A percentile compares a stretch with the other conserved stretches of the same genome.
Conservation (phyloP, 495 filamentous ascomycete genomes). For the Penicillium fimorum region DNA sequence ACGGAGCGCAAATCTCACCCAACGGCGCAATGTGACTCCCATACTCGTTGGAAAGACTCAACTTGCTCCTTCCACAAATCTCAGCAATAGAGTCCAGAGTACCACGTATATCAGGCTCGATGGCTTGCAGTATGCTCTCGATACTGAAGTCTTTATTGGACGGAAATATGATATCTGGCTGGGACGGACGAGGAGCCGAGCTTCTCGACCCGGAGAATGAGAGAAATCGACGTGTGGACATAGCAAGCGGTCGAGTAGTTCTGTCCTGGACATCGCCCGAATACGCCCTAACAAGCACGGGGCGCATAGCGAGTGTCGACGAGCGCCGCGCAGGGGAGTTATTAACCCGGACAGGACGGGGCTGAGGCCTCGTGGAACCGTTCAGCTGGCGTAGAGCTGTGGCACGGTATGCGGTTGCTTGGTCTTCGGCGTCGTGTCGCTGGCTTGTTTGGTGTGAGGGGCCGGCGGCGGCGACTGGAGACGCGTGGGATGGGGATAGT, state of each 20-base stretch:
- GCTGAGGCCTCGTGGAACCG: slow-evolving; percentile 23
- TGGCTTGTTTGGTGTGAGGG: slow-evolving; percentile 23
- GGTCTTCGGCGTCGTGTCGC: slow-evolving; percentile 27
- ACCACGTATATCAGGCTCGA: slow-evolving; percentile 55
- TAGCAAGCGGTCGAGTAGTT: slow-evolving; percentile 22
- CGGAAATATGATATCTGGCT: slow-evolving; percentile 35
- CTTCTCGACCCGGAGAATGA: slow-evolving; percentile 23
- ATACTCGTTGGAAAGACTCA: slow-evolving; percentile 64
- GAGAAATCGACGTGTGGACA: slow-evolving; percentile 39
- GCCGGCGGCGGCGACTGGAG: slow-evolving; percentile 19
- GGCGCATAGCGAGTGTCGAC: slow-evolving; percentile 35
- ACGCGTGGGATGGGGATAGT: slow-evolving; percentile 26
- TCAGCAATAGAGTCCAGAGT: slow-evolving; percentile 63
- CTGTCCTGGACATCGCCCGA: slow-evolving; percentile 35
- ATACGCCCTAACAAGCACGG: slow-evolving; percentile 47
- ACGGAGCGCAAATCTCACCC: slow-evolving; percentile 51
- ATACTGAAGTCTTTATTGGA: slow-evolving; percentile 57
- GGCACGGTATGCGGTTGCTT: slow-evolving; percentile 23
- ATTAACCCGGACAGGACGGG: slow-evolving; percentile 23
- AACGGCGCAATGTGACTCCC: slow-evolving; percentile 61
- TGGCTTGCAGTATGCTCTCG: slow-evolving; percentile 56
- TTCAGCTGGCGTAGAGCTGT: slow-evolving; percentile 34
- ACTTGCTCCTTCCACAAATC: slow-evolving; percentile 60
- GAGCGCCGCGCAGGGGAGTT: slow-evolving; percentile 21
- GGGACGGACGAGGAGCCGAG: slow-evolving; percentile 19